phyloP scores from a whole-genome alignment of 371 early-diverging fungal genomes.

The Mucor racemosus region DNA sequence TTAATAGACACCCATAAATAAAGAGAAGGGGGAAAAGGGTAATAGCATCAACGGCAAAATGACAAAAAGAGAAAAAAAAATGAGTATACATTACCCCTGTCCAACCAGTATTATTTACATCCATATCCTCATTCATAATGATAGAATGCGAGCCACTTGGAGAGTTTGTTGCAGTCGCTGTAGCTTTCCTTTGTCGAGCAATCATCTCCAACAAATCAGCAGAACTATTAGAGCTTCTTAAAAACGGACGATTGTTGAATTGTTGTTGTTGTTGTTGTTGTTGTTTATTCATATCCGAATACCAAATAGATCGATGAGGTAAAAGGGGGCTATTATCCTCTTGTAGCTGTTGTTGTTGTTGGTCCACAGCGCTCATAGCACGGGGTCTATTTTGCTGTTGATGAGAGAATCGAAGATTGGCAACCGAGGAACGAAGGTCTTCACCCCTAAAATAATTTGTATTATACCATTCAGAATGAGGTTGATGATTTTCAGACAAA shows the following conservation, averaged over 20 bases:
- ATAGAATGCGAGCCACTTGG: constrained; percentile 1
- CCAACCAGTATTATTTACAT: constrained; percentile 18
- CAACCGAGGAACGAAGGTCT: constrained; percentile 28
- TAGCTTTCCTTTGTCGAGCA: constrained; percentile 35
- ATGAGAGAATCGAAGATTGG: constrained; percentile 15
- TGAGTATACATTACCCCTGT: constrained; percentile 31
- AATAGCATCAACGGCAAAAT: constrained; percentile 2
- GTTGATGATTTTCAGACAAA: constrained; percentile 19
- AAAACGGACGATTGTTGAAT: constrained; percentile 17
- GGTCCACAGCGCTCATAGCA: constrained; percentile 55
- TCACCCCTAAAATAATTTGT: constrained; percentile 24
- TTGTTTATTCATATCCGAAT: constrained; percentile 13
- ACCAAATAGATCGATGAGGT: constrained; percentile 28
- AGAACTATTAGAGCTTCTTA: constrained; percentile 45
- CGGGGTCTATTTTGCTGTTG: constrained; percentile 40
- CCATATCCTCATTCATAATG: constrained; percentile 15
- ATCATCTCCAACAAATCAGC: constrained; percentile 49
- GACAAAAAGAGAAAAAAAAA: neutral
- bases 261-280: neutral
- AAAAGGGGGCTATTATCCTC: constrained; percentile 8
- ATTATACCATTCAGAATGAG: constrained; percentile 8
- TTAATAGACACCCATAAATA: too few relatives aligned
- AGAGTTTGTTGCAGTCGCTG: neutral
- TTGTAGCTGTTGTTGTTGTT: constrained; percentile 10
- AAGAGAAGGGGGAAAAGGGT: neutral